Conservation (phyloP, 805 yeast genomes). For the Candida methanosorbosa region DNA sequence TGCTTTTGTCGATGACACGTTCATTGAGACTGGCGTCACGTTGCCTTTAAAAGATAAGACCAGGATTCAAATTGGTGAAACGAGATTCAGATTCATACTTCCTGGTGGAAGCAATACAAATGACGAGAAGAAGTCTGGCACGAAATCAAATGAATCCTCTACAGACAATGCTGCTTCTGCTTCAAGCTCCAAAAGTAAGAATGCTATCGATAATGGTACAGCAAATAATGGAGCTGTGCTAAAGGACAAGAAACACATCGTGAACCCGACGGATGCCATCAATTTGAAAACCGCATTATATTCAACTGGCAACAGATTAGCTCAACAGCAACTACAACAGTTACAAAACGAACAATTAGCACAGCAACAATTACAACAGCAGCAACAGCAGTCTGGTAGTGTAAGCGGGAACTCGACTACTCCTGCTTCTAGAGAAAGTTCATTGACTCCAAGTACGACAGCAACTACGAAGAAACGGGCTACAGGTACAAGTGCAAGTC, state of each 20-base stretch:
- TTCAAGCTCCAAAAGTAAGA: no score
- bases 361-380: no score
- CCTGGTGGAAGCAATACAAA: constrained; percentile 50
- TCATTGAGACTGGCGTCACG: constrained; percentile 86
- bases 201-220: no score
- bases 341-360: background rate
- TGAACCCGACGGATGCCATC: constrained; percentile 57
- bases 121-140: constrained; percentile 11
- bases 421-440: constrained; percentile 13
- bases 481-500: background rate
- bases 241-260: no score
- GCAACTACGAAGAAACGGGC: background rate
- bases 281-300: constrained; percentile 45
- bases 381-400: constrained; percentile 1
- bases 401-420: constrained; percentile 13
- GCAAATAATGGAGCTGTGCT: constrained; percentile 5
- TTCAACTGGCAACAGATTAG: constrained; percentile 5
- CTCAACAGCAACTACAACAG: constrained; percentile 5
- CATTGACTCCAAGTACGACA: constrained; percentile 2
- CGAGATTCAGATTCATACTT: constrained; percentile 77
- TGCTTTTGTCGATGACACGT: constrained; percentile 88
- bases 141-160: constrained; percentile 20
- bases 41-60: constrained; percentile 78
- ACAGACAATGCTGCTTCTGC: constrained; percentile 4
- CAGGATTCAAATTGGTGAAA: constrained; percentile 87